Evolutionary conservation across 352 stramenopile genomes (phyloP), one percentile per base, ranked within the genome.

Genomic region (Thalassiosira exigua): DNA sequence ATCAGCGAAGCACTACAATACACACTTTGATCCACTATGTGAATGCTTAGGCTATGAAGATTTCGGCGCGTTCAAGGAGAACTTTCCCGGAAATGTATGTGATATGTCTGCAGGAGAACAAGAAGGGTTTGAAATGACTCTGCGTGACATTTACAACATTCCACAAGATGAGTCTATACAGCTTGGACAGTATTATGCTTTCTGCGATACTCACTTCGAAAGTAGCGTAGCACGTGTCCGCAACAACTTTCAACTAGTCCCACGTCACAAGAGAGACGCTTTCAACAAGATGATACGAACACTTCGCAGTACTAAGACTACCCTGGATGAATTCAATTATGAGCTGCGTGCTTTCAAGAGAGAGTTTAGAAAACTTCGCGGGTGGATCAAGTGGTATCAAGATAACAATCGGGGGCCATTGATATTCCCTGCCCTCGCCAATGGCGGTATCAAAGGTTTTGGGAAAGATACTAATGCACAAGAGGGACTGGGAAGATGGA

Each of bases 61-160:
- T 4, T 68, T 57, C 30, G 17, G 27, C 9, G 33, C 50, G 17
- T 68, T 68, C 26, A 7, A 29, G 17, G 39, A 58, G 7, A 56
- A 26, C 2, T 68, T 68, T n/a, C 58, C 58, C 29, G 58, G 58
- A 19, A 68, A 68, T 22, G 29, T 68, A 17, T 33, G 58, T 33
- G 58, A 68, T 24, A 53, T 68, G n/a, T 68, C 39, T 4, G 22
- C 4, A 12, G 41, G 2, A 5, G 58, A 68, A 41, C 50, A 19
- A 26, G 7, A 27, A 3, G 58, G 58, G 14, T 68, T 68, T 56
- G 3, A 5, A 17, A 3, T 57, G 29, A 5, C 58, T 11, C 17
- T 68, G 58, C 30, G 4, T 19, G 22, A 62, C 9, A 17, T 68
- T 3, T 68, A 53, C n/a, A 4, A 4, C 24, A 54, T 58, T n/a